Conservation (phyloP, 108 stramenopile genomes). For the Cylindrotheca fusiformis region DNA sequence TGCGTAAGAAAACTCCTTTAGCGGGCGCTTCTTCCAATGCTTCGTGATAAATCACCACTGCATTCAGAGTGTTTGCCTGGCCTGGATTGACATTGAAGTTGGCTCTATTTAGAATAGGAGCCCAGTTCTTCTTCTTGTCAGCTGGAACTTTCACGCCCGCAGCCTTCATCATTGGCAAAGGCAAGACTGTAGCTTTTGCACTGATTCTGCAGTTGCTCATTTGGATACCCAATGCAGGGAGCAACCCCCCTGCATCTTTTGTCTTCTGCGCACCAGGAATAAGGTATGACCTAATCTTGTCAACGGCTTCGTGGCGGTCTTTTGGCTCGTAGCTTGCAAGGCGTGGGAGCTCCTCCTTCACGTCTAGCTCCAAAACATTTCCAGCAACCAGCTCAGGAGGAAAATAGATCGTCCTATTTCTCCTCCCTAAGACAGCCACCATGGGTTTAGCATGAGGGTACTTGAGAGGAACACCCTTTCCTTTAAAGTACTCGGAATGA, state of each 20-base stretch:
- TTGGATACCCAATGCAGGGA: slow-evolving; percentile 49
- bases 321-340: slow-evolving; percentile 62
- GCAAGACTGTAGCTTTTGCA: slow-evolving; percentile 39
- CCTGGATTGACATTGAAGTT: slow-evolving; percentile 48
- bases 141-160: slow-evolving; percentile 51
- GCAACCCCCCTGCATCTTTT: no score
- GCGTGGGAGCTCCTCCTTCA: slow-evolving; percentile 58
- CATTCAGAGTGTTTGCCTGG: slow-evolving; percentile 37
- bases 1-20: slow-evolving; percentile 29
- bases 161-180: slow-evolving; percentile 44
- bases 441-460: slow-evolving; percentile 55
- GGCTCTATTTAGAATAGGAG: slow-evolving; percentile 42
- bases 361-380: slow-evolving; percentile 46
- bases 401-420: slow-evolving; percentile 43
- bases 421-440: slow-evolving; percentile 49
- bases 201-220: slow-evolving; percentile 28
- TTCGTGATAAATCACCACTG: slow-evolving; percentile 41
- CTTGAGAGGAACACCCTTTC: slow-evolving; percentile 36
- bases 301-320: slow-evolving; percentile 43
- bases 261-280: slow-evolving; percentile 58
- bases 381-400: slow-evolving; percentile 58
- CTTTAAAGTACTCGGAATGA: slow-evolving; percentile 59
- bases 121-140: slow-evolving; percentile 45
- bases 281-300: slow-evolving; percentile 43
- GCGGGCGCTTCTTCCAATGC: slow-evolving; percentile 22